Conservation (phyloP, 2,329 filamentous ascomycete genomes). For the Pyricularia grisea region DNA sequence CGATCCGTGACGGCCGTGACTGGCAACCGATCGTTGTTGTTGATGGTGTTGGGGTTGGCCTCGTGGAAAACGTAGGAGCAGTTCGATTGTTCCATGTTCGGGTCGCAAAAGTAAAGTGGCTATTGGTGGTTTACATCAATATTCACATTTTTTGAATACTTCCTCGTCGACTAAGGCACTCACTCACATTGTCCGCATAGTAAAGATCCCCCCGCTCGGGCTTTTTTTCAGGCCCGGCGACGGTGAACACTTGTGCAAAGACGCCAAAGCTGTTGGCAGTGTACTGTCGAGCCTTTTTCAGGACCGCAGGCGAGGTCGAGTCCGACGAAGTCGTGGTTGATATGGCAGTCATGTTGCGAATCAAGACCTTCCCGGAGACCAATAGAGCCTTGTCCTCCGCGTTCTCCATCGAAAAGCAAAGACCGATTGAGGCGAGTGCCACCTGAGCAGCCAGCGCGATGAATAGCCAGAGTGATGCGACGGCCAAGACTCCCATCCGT, state of each 20-base stretch:
- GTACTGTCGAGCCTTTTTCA: constrained; percentile 12
- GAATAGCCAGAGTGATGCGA: background rate
- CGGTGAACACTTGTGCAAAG: constrained; percentile 17
- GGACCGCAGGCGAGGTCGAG: background rate
- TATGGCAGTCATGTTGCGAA: constrained; percentile 26
- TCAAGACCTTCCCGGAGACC: constrained; percentile 21
- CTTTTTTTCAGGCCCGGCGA: constrained; percentile 7
- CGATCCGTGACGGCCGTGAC: constrained; percentile 21
- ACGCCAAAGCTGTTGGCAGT: constrained; percentile 17
- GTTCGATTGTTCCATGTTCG: background rate
- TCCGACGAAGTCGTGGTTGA: background rate
- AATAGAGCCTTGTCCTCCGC: constrained; percentile 23
- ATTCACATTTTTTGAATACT: too few relatives aligned
- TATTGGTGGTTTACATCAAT: background rate
- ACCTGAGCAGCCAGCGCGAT: constrained; percentile 1
- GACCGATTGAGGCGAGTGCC: constrained; percentile 22
- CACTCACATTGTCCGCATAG: constrained; percentile 15
- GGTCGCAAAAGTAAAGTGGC: background rate
- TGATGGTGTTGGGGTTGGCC: constrained; percentile 6
- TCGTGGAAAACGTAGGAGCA: constrained; percentile 30
- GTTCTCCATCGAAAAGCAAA: constrained; percentile 31
- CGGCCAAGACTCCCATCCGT: background rate
- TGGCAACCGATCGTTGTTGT: constrained; percentile 3
- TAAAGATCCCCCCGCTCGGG: constrained; percentile 21
- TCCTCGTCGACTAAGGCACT: background rate